phyloP scores from a whole-genome alignment of 1,139 yeast species.

The Yamadazyma spencermartinsiae region DNA sequence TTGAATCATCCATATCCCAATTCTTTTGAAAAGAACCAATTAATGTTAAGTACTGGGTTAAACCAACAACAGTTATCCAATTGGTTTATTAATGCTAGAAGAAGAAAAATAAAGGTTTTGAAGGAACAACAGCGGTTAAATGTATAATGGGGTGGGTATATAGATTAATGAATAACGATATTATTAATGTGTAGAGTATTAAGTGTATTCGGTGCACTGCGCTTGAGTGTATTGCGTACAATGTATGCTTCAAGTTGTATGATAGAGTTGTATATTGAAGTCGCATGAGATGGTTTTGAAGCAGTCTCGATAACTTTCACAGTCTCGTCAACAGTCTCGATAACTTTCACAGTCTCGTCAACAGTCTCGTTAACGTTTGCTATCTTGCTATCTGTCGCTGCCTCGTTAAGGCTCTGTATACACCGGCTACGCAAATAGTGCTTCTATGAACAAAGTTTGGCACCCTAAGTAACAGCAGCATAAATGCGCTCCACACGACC shows the following conservation, averaged over 20 bases:
- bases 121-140: conserved; percentile 39
- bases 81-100: conserved; percentile 95
- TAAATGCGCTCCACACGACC: too few species aligned
- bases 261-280: background rate
- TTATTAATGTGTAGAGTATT: background rate
- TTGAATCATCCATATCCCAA: conserved; percentile 93
- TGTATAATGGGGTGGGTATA: conserved; percentile 7
- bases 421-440: too few species aligned
- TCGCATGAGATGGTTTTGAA: too few species aligned
- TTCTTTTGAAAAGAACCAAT: conserved; percentile 79
- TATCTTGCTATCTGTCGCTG: too few species aligned
- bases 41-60: conserved; percentile 81
- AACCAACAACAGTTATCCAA: conserved; percentile 89
- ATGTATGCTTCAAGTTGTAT: background rate
- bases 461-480: too few species aligned
- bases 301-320: too few species aligned
- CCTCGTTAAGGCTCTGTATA: too few species aligned
- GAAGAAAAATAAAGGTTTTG: conserved; percentile 67
- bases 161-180: conserved; percentile 1
- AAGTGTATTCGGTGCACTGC: background rate
- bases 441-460: too few species aligned
- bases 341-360: too few species aligned
- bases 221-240: too few species aligned
- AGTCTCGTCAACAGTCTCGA: too few species aligned
- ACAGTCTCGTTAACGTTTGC: too few species aligned